phyloP scores from a whole-genome alignment of 768 basidiomycete species.

The Collybia mongolica region DNA sequence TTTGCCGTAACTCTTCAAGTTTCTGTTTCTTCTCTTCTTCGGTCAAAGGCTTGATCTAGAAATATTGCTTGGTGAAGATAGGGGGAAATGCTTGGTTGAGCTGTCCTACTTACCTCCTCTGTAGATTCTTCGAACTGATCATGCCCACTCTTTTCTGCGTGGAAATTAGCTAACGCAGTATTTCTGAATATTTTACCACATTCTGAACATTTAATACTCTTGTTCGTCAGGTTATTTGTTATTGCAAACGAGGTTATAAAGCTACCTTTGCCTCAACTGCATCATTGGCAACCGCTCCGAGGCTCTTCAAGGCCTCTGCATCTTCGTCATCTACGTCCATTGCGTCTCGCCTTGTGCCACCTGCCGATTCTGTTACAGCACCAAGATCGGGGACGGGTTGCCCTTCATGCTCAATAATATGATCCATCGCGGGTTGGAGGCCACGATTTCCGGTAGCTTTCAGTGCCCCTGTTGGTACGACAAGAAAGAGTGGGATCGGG shows the following conservation, averaged over 20 bases:
- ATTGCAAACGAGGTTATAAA: background rate
- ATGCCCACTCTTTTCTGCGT: conserved; percentile 94
- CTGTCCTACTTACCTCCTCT: conserved; percentile 64
- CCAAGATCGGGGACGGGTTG: conserved; percentile 69
- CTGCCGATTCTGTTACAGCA: conserved; percentile 35
- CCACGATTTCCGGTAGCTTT: conserved; percentile 82
- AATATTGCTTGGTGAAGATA: background rate
- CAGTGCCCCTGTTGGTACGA: conserved; percentile 70
- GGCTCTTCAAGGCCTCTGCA: conserved; percentile 54
- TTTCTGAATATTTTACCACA: conserved; percentile 88
- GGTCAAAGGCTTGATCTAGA: conserved; percentile 87
- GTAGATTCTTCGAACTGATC: conserved; percentile 94
- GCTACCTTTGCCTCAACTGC: conserved; percentile 69
- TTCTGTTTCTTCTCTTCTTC: conserved; percentile 90
- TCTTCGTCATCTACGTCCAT: conserved; percentile 73
- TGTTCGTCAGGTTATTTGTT: background rate
- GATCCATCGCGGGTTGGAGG: conserved; percentile 90
- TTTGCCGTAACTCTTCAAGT: conserved; percentile 73
- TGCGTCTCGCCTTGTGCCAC: conserved; percentile 22
- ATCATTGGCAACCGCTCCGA: conserved; percentile 37
- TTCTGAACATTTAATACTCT: conserved; percentile 83
- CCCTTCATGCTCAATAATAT: conserved; percentile 77
- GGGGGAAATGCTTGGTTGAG: conserved; percentile 1
- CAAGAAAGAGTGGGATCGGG: background rate
- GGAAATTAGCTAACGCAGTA: conserved; percentile 85